These are phyloP conservation scores for Suhomyces ambrosiae DNA, from an alignment of 1,139 yeast genomes.

Conservation along the genomic window DNA sequence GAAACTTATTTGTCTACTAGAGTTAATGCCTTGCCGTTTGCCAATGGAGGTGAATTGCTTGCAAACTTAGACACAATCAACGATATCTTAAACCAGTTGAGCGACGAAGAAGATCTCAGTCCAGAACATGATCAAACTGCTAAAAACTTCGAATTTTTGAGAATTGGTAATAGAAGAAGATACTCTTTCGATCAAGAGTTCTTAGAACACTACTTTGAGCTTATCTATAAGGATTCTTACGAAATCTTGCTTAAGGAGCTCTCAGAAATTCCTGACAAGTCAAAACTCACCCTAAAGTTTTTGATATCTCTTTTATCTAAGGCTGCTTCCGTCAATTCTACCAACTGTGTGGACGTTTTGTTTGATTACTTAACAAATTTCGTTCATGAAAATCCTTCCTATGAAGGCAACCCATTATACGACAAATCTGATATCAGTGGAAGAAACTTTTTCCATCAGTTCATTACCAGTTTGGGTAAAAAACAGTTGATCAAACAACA, in stretches of 20 bases:
- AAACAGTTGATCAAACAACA: constrained; percentile 30
- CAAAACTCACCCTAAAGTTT: constrained; percentile 39
- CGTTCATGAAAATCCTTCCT: constrained; percentile 14
- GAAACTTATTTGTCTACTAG: constrained; percentile 68
- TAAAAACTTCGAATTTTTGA: constrained; percentile 17
- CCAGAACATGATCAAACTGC: constrained; percentile 15
- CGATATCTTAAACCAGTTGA: constrained; percentile 47
- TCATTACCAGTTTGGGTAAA: constrained; percentile 76
- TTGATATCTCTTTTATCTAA: constrained; percentile 62
- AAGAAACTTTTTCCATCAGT: constrained; percentile 83
- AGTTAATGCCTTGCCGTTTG: constrained; percentile 75
- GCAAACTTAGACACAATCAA: constrained; percentile 59
- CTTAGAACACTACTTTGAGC: constrained; percentile 27
- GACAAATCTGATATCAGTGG: constrained; percentile 79
- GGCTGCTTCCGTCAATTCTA: constrained; percentile 56
- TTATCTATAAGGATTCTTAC: constrained; percentile 49
- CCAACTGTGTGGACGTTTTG: constrained; percentile 57
- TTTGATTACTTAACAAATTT: constrained; percentile 31
- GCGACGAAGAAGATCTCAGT: constrained; percentile 23
- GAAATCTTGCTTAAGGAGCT: constrained; percentile 44
- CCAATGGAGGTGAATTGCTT: constrained; percentile 63
- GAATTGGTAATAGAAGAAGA: constrained; percentile 20
- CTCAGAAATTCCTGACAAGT: constrained; percentile 24
- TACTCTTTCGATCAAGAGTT: constrained; percentile 35
- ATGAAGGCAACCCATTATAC: constrained; percentile 30